phyloP scores from a whole-genome alignment of 1,284 basidiomycete genomes.

The Inonotus obliquus region DNA sequence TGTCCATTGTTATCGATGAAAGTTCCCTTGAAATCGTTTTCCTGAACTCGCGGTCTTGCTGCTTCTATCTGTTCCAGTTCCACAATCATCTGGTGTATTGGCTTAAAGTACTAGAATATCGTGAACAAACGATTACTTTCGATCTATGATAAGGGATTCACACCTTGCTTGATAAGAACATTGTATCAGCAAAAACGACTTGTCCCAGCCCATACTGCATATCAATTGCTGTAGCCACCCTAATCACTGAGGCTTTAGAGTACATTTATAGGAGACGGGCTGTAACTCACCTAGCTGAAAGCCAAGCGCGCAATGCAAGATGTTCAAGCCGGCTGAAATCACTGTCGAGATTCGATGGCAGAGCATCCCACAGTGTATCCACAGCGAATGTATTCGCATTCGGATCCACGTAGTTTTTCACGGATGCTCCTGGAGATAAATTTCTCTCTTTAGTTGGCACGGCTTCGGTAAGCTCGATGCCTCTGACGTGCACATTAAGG shows the following conservation, averaged over 20 bases:
- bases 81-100: conserved; percentile 24
- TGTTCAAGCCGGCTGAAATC: conserved; percentile 23
- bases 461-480: conserved; percentile 31
- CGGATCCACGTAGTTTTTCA: conserved; percentile 20
- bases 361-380: conserved; percentile 28
- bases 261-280: not conserved
- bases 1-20: conserved; percentile 21
- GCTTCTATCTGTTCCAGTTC: conserved; percentile 28
- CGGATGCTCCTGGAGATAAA: conserved; percentile 27
- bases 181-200: not conserved
- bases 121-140: not conserved
- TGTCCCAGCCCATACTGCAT: not conserved
- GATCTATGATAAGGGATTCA: not conserved
- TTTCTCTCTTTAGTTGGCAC: conserved; percentile 24
- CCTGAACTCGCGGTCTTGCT: conserved; percentile 22
- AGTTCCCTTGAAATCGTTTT: conserved; percentile 18
- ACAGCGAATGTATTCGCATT: conserved; percentile 23
- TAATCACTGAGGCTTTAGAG: not conserved
- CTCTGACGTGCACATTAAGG: conserved; percentile 25
- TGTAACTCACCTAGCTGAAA: conserved; percentile 30
- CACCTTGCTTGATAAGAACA: conserved; percentile 8
- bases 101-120: conserved; percentile 10
- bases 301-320: conserved; percentile 33
- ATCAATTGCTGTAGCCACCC: conserved; percentile 17
- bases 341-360: conserved; percentile 14